phyloP scores from a whole-genome alignment of 768 basidiomycete genomes.

The Termitomyces sp. region DNA sequence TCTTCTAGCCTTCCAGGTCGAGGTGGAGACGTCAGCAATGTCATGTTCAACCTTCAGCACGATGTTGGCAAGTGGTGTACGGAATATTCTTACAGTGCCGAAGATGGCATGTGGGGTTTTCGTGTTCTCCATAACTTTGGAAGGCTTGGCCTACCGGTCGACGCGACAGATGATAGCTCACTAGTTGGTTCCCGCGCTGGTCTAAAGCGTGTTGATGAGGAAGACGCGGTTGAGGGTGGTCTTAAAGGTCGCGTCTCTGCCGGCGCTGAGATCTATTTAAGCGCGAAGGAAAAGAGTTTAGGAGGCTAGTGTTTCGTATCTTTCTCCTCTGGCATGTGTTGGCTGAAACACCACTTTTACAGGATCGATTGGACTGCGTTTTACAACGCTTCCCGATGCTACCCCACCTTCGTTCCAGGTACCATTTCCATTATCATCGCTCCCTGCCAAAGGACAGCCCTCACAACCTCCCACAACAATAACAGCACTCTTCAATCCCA shows the following conservation, averaged over 20 bases:
- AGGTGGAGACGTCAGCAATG: conserved; percentile 54
- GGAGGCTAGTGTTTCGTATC: conserved; percentile 57
- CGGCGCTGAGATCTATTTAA: conserved; percentile 92
- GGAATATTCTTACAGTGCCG: conserved; percentile 92
- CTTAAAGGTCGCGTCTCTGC: conserved; percentile 87
- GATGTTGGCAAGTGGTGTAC: conserved; percentile 91
- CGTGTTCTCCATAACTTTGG: conserved; percentile 93
- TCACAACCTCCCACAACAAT: conserved; percentile 91
- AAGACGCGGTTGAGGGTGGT: conserved; percentile 90
- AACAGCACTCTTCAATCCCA: conserved; percentile 92
- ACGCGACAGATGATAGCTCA: conserved; percentile 25
- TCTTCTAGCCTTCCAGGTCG: conserved; percentile 45
- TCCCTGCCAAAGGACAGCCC: conserved; percentile 29
- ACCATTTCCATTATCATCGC: conserved; percentile 32
- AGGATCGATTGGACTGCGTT: conserved; percentile 95
- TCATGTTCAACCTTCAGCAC: conserved; percentile 86
- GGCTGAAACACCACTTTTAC: conserved; percentile 1
- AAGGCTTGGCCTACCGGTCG: conserved; percentile 42
- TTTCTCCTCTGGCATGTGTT: neutral
- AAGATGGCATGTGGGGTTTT: conserved; percentile 91
- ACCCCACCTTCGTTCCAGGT: conserved; percentile 63
- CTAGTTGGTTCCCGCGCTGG: conserved; percentile 25
- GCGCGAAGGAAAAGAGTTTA: conserved; percentile 87
- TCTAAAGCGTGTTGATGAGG: conserved; percentile 87
- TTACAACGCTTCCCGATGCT: conserved; percentile 85